phyloP scores from a whole-genome alignment of 1,284 basidiomycete genomes.

The Sphaerobolus stellatus region DNA sequence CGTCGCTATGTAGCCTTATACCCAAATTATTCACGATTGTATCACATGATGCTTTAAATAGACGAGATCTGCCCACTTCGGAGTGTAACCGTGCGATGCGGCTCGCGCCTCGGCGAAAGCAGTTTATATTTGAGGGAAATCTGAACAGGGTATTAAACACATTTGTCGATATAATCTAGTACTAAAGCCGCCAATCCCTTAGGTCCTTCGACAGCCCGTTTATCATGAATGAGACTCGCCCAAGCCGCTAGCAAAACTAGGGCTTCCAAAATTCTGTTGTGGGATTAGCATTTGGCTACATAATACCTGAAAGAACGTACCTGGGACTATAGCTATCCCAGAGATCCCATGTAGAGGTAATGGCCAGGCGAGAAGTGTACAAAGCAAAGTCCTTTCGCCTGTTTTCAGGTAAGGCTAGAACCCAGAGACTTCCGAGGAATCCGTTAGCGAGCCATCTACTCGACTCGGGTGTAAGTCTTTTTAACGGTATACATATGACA shows the following conservation, averaged over 20 bases:
- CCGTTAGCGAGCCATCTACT: slow-evolving; percentile 18
- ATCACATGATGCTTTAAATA: too few relatives aligned
- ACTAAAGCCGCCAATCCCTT: neutral
- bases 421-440: slow-evolving; percentile 14
- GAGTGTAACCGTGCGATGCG: too few relatives aligned
- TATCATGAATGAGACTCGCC: slow-evolving; percentile 5
- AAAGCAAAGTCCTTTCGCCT: slow-evolving; percentile 16
- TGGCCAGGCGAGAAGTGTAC: slow-evolving; percentile 16
- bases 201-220: neutral
- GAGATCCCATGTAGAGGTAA: slow-evolving; percentile 11
- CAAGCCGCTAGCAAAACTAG: slow-evolving; percentile 14
- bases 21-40: too few relatives aligned
- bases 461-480: neutral
- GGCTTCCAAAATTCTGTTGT: slow-evolving; percentile 12
- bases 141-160: too few relatives aligned
- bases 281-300: neutral
- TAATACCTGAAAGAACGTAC: slow-evolving; percentile 8
- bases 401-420: slow-evolving; percentile 12
- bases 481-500: too few relatives aligned
- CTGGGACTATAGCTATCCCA: slow-evolving; percentile 7
- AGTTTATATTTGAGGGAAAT: too few relatives aligned
- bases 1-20: too few relatives aligned
- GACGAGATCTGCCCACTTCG: too few relatives aligned
- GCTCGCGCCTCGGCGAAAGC: too few relatives aligned
- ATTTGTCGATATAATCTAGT: slow-evolving; percentile 4